Base-by-base conservation (phyloP, 2,329 filamentous ascomycete genomes). In the Diaporthe ilicicola region DNA sequence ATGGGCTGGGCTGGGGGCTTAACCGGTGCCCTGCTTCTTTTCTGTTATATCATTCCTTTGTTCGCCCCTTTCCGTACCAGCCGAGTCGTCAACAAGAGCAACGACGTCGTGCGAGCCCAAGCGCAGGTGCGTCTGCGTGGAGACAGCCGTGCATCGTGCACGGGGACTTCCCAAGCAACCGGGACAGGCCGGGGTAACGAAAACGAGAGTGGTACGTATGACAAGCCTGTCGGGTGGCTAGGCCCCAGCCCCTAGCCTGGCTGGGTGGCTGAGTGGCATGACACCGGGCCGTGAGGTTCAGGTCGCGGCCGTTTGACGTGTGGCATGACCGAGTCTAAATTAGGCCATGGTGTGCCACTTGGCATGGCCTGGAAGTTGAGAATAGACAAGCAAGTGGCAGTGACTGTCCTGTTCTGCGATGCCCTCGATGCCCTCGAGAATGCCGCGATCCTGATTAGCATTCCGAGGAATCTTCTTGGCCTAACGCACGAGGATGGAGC, bases 291-390 rank as follows among this genome's bases (percentile, higher is more conserved):
- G 59, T 42, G 59, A 48, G 59, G 29, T 48, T 48, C 59, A 62
- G 59, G 59, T 50, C 59, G 59, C 59, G 44, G 59, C 59, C 59
- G 59, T 64, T 64, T 64, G 59, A 64, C 44, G 59, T 64, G 59
- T 64, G 59, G 59, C 59, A 64, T 64, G 59, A 64, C 59, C 48
- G 27, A 29, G 44, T 64, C 59, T 64, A 50, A 64, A n/a, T 64
- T 50, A 13, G 59, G 59, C 50, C 29, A 44, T 44, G 29, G 50
- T 34, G 59, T 50, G 59, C 59, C 44, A 64, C 59, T 50, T 64
- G 59, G 42, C 59, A 2, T 3, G 15, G 13, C 22, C 54, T 17
- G 34, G 13, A 15, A 59, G 54, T 24, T 32, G 3, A 15, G 10
- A 27, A 51, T 8, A 55, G 29, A 37, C 53, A 37, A 37, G 32